Evolutionary conservation across 768 basidiomycete genomes (phyloP), one percentile per base, ranked within the genome.

Genomic region (Postia placenta): DNA sequence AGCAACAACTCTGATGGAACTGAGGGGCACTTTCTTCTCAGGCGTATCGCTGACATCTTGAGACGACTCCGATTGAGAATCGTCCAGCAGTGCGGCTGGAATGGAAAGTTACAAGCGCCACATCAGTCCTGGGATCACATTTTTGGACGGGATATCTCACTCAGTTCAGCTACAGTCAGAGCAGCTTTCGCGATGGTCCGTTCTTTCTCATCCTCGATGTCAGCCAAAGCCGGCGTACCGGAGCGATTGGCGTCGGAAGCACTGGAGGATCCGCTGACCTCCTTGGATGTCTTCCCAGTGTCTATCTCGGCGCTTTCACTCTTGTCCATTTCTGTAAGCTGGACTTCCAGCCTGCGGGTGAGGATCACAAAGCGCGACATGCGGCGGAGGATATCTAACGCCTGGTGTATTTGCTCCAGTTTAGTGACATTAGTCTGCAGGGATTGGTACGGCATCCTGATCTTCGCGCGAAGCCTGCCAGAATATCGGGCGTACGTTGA

Each of bases 101-200:
- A n/a, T n/a, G n/a, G n/a, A n/a, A n/a, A n/a, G n/a, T n/a, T n/a
- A n/a, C n/a, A 33, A 7, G 30, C 7, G 30, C 7, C 30, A 15
- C 30, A 33, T 33, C 19, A 40, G 35, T 40, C 5, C 15, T 15
- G 14, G 9, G 25, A 19, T 38, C 25, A 30, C 45, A 41, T 22
- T 39, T 19, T 25, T 23, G 19, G 28, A n/a, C 35, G 15, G 15
- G 37, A 38, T 23, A 20, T 70, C 85, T 57, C 52, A 91, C 92
- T 75, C 37, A 98, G 72, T 64, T 99, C 95, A 0, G 94, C 91
- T 7, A 98, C 83, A 33, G 83, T 93, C 58, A 97, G 69, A n/a
- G 94, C 95, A 2, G 95, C 94, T 66, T 94, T 94, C 2, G 92
- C 87, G 58, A 97, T 83, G 14, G 80, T 80, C 7, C 95, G 75